Conservation (phyloP, 805 yeast species). For the Candida maltosa region DNA sequence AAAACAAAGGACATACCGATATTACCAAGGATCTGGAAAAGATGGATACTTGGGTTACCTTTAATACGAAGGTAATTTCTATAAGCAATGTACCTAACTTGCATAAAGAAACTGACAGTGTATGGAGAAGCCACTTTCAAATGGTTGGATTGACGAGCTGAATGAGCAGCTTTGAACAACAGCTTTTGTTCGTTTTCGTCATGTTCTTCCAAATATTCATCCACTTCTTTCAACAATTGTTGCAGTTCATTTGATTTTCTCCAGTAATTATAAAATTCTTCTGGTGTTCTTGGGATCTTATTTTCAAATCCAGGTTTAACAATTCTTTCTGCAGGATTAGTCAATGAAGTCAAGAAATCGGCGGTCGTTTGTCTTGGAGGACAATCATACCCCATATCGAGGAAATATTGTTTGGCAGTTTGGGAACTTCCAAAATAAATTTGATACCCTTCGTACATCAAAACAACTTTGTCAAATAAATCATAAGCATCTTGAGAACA, state of each 20-base stretch:
- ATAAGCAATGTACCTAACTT: slow-evolving; percentile 46
- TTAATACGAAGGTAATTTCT: slow-evolving; percentile 53
- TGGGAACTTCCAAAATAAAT: slow-evolving; percentile 52
- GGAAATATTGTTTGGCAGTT: slow-evolving; percentile 47
- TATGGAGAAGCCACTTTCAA: slow-evolving; percentile 30
- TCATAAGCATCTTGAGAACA: slow-evolving; percentile 47
- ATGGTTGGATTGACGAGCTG: slow-evolving; percentile 40
- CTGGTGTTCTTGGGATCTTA: slow-evolving; percentile 51
- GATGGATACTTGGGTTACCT: slow-evolving; percentile 55
- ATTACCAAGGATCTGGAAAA: slow-evolving; percentile 49
- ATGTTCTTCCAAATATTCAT: slow-evolving; percentile 30
- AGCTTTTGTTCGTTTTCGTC: slow-evolving; percentile 13
- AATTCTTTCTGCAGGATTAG: slow-evolving; percentile 63
- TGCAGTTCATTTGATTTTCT: slow-evolving; percentile 48
- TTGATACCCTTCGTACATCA: slow-evolving; percentile 46
- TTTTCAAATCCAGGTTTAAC: slow-evolving; percentile 45
- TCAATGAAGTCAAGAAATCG: slow-evolving; percentile 62
- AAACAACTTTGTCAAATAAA: slow-evolving; percentile 45
- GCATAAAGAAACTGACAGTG: slow-evolving; percentile 45
- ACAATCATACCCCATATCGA: slow-evolving; percentile 59
- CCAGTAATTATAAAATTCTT: slow-evolving; percentile 62
- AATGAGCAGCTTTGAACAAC: slow-evolving; percentile 18
- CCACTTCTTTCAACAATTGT: slow-evolving; percentile 38
- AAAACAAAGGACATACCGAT: slow-evolving; percentile 54
- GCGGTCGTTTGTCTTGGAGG: slow-evolving; percentile 65